Conservation (phyloP, 179 eudicot genomes). For the Dionaea muscipula region DNA sequence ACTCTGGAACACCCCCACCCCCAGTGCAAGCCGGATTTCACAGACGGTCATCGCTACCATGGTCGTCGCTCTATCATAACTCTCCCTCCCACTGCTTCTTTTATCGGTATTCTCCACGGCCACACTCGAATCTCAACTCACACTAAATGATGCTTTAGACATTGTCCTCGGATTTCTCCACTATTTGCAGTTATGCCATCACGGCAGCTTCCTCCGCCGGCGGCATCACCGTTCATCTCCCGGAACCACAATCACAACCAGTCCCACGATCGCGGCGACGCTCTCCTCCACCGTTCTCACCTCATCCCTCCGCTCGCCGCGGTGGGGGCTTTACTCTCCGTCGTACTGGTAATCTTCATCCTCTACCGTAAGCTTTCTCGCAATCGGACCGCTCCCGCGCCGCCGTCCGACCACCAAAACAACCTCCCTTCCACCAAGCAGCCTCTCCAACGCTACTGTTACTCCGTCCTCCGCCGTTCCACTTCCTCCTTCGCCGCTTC, state of each 20-base stretch:
- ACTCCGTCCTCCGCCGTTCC: constrained; percentile 45
- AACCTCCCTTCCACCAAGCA: constrained; percentile 5
- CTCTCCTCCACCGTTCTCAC: constrained; percentile 4
- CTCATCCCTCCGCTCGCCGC: constrained; percentile 27
- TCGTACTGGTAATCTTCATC: constrained; percentile 29
- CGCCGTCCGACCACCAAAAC: constrained; percentile 12
- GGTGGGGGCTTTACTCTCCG: constrained; percentile 21
- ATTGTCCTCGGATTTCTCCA: constrained; percentile 1
- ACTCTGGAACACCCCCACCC: background rate
- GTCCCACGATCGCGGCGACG: constrained; percentile 15
- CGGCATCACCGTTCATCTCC: constrained; percentile 10
- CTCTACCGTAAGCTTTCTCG: constrained; percentile 43
- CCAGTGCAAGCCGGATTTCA: background rate
- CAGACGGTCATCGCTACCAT: background rate
- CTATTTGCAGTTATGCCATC: constrained; percentile 37
- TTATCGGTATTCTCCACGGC: background rate
- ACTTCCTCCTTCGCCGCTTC: constrained; percentile 43
- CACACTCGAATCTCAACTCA: background rate
- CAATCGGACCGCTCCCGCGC: constrained; percentile 50
- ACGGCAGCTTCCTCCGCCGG: constrained; percentile 13
- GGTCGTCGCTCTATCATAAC: background rate
- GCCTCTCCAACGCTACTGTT: constrained; percentile 35
- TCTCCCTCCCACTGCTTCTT: no score
- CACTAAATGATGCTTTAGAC: background rate
- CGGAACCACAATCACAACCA: constrained; percentile 4